These are phyloP conservation scores for Entomortierella beljakovae DNA, from an alignment of 192 early-diverging fungal genomes.

Conservation along the genomic window DNA sequence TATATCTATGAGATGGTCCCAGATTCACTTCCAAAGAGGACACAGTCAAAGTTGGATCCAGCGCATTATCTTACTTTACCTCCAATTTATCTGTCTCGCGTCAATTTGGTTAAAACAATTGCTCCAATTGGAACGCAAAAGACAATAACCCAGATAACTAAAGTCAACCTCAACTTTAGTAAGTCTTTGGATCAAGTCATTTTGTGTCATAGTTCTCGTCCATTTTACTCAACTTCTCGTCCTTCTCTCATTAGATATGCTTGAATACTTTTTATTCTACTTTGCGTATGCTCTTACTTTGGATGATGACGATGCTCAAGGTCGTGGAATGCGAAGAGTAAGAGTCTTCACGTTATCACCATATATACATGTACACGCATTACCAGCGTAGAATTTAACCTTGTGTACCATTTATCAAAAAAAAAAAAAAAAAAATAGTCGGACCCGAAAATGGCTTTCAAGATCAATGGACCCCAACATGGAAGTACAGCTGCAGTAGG, in stretches of 20 bases:
- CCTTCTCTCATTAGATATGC: conserved; percentile 36
- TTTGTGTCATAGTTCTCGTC: too few relatives aligned
- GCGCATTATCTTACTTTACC: conserved; percentile 42
- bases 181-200: conserved; percentile 12
- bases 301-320: conserved; percentile 46
- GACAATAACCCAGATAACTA: conserved; percentile 34
- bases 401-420: too few relatives aligned
- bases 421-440: conserved; percentile 32
- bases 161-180: conserved; percentile 55
- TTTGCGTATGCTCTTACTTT: conserved; percentile 50
- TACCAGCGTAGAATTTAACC: too few relatives aligned
- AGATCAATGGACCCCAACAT: conserved; percentile 20
- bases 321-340: conserved; percentile 38
- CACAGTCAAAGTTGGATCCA: conserved; percentile 48
- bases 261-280: conserved; percentile 52
- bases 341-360: not conserved
- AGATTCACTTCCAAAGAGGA: conserved; percentile 37
- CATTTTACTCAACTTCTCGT: too few relatives aligned
- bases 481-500: not conserved
- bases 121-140: conserved; percentile 30
- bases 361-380: too few relatives aligned
- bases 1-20: conserved; percentile 51
- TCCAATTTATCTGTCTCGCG: conserved; percentile 47
- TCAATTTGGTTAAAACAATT: conserved; percentile 41
- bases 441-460: conserved; percentile 45